phyloP scores from a whole-genome alignment of 2,329 filamentous ascomycete species.

The Cephalotrichum gorgonifer region DNA sequence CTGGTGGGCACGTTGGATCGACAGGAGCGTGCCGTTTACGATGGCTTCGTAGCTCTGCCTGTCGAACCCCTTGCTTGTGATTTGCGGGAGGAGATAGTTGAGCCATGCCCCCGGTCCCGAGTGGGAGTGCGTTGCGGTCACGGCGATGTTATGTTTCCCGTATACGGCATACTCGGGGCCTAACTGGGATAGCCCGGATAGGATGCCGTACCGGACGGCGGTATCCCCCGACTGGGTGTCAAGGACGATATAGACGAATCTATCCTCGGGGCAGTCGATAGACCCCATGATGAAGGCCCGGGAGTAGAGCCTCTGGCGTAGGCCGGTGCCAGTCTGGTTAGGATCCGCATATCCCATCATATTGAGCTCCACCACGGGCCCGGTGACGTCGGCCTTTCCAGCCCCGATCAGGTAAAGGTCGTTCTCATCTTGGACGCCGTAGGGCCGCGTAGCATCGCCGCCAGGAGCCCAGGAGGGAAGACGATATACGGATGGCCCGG shows the following conservation, averaged over 20 bases:
- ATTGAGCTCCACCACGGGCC: conserved; percentile 81
- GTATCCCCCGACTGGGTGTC: conserved; percentile 86
- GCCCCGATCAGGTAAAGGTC: conserved; percentile 38
- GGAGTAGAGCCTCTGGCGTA: conserved; percentile 81
- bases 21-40: conserved; percentile 73
- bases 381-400: conserved; percentile 49
- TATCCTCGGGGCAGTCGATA: conserved; percentile 51
- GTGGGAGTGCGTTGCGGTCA: conserved; percentile 90
- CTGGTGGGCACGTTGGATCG: conserved; percentile 68
- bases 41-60: conserved; percentile 82
- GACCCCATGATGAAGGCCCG: conserved; percentile 81
- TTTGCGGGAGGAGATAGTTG: conserved; percentile 87
- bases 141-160: conserved; percentile 68
- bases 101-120: conserved; percentile 86
- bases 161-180: conserved; percentile 68
- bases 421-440: background rate
- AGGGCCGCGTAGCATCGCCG: background rate
- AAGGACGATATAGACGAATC: conserved; percentile 79
- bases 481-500: background rate
- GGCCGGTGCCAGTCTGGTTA: conserved; percentile 70
- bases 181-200: conserved; percentile 59
- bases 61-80: conserved; percentile 79
- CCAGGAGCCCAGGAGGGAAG: background rate
- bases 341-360: conserved; percentile 86
- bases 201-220: conserved; percentile 75